Percentiles rank a stretch among this genome's conserved stretches.
Evolutionary conservation across 2,329 filamentous ascomycete genomes (phyloP).

Genomic region (Daldinia sp.): DNA sequence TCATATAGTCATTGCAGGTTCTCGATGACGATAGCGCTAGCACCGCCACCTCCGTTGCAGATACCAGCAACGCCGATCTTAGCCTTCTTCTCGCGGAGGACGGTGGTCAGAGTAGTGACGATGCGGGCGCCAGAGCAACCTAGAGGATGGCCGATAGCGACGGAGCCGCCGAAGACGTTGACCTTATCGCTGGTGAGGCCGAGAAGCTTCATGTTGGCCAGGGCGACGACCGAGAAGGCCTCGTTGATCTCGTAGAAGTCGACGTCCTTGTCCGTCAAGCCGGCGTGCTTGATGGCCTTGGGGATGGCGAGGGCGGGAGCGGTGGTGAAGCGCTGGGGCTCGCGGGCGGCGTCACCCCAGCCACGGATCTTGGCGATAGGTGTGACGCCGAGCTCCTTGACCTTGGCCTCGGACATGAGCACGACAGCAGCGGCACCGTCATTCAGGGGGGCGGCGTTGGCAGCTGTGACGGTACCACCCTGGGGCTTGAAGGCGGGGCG

Average conservation of each 20-base stretch:
- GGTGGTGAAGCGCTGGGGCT: slow-evolving; percentile 95
- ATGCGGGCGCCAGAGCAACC: slow-evolving; percentile 95
- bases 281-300: slow-evolving; percentile 96
- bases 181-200: slow-evolving; percentile 84
- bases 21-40: slow-evolving; percentile 93
- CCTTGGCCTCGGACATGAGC: slow-evolving; percentile 91
- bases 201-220: slow-evolving; percentile 96
- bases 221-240: slow-evolving; percentile 95
- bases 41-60: slow-evolving; percentile 97
- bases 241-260: slow-evolving; percentile 99
- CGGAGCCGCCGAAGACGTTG: slow-evolving; percentile 94
- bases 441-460: slow-evolving; percentile 96
- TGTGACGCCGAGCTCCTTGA: slow-evolving; percentile 91
- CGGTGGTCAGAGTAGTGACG: slow-evolving; percentile 87
- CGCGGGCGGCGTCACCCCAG: slow-evolving; percentile 94
- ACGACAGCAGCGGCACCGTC: slow-evolving; percentile 94
- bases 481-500: slow-evolving; percentile 85
- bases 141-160: slow-evolving; percentile 94
- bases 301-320: slow-evolving; percentile 93
- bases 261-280: slow-evolving; percentile 79
- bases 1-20: slow-evolving; percentile 63
- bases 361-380: slow-evolving; percentile 96
- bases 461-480: slow-evolving; percentile 90
- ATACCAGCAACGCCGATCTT: slow-evolving; percentile 96
- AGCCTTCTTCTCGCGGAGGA: slow-evolving; percentile 88